phyloP scores from a whole-genome alignment of 2,329 filamentous ascomycete genomes.

The Fusarium citri region DNA sequence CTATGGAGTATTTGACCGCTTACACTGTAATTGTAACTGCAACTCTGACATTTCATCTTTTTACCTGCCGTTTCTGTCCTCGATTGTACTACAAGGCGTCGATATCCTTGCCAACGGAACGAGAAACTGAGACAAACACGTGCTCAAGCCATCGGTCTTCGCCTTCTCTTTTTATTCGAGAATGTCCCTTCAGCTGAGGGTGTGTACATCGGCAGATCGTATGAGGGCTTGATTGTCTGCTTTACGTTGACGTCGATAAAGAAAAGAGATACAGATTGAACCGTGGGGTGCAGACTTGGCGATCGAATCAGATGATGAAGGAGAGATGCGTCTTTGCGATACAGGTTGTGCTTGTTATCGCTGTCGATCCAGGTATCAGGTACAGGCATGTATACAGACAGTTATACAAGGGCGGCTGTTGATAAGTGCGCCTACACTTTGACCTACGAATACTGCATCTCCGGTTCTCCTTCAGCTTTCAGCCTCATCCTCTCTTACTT shows the following conservation, averaged over 20 bases:
- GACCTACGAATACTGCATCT: not conserved
- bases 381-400: not conserved
- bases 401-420: not conserved
- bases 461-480: constrained; percentile 3
- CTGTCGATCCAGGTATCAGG: not conserved
- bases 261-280: constrained; percentile 20
- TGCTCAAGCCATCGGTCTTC: constrained; percentile 7
- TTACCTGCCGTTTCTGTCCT: not conserved
- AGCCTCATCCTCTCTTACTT: not conserved
- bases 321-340: not conserved
- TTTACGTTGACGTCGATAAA: constrained; percentile 4
- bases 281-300: constrained; percentile 36
- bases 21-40: not conserved
- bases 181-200: constrained; percentile 6
- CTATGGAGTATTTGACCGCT: constrained; percentile 15
- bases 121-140: constrained; percentile 21
- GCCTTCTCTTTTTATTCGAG: constrained; percentile 20
- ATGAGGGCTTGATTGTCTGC: not conserved
- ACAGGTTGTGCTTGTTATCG: not conserved
- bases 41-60: constrained; percentile 13
- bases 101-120: not conserved
- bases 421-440: not conserved
- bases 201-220: not conserved
- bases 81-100: not conserved
- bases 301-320: not conserved